Evolutionary conservation across 202 grass and related monocot genomes (phyloP), one percentile per base, ranked within the genome.

Genomic region (Setaria viridis): DNA sequence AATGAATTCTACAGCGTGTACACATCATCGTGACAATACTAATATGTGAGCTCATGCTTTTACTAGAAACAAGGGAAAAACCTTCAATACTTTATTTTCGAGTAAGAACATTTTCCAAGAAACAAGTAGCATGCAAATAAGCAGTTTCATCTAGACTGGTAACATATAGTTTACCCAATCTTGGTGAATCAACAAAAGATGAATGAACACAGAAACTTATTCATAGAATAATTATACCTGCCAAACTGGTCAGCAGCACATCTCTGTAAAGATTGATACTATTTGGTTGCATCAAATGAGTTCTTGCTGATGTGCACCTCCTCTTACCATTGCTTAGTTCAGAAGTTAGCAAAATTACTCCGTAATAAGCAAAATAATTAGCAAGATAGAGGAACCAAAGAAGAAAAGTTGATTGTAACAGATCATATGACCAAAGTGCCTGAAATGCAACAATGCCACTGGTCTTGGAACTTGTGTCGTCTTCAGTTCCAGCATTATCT

Each of bases 181-280:
- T 43, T 63, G 63, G 32, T 53, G 54, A 69, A 70, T 5, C 6
- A 5, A 9, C 29, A 78, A 12, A 1, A 41, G 12, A 62, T 64
- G 32, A 48, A 8, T 45, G 43, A 64, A 64, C 0, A 72, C 33
- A 5, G 39, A 67, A 76, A 11, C 20, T 69, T 79, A 7, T 65
- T n/a, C 9, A 13, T 65, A 42, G 17, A 14, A 47, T 20, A 21
- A 20, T 42, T 7, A 1, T 86, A 94, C 93, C 93, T 84, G 87
- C 90, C 67, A 90, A 67, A 50, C 70, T 94, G 63, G 87, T 90
- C 63, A 94, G n/a, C 78, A 92, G 58, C 78, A 94, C 82, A 88
- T 94, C 80, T 84, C 9, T 86, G 57, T 94, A 94, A 62, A 90
- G 57, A 50, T 48, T 81, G 57, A 10, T 4, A 88, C 86, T 76